Evolutionary conservation across 2,329 filamentous ascomycete genomes (phyloP).

Genomic region (Diaporthe destruens): DNA sequence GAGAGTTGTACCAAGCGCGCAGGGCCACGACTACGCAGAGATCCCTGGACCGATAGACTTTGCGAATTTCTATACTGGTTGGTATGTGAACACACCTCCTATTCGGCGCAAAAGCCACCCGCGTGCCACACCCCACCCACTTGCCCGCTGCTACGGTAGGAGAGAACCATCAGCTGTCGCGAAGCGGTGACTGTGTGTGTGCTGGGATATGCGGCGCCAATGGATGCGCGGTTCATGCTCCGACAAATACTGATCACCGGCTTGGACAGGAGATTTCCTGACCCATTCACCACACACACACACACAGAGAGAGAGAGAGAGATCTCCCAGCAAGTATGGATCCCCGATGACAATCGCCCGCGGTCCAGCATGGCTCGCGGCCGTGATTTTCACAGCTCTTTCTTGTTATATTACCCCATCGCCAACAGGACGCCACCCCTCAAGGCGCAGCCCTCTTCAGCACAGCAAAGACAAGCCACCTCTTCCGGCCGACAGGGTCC

Average conservation of each 20-base stretch:
- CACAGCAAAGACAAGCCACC: slow-evolving; percentile 75
- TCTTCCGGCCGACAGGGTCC: slow-evolving; percentile 72
- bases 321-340: background rate
- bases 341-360: background rate
- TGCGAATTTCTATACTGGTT: background rate
- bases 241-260: background rate
- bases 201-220: background rate
- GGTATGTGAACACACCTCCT: background rate
- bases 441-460: slow-evolving; percentile 54
- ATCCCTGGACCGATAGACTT: background rate
- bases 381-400: background rate
- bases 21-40: background rate
- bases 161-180: background rate
- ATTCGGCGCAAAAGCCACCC: background rate
- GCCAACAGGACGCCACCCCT: background rate
- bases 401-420: background rate
- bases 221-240: background rate
- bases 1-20: slow-evolving; percentile 4
- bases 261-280: background rate
- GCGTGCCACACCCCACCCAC: background rate
- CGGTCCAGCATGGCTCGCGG: background rate
- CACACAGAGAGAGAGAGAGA: no score
- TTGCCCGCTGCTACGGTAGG: background rate
- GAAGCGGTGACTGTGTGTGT: background rate
- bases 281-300: background rate